Base-by-base conservation (phyloP, 2,329 filamentous ascomycete species). In the Botryosphaeria dothidea region DNA sequence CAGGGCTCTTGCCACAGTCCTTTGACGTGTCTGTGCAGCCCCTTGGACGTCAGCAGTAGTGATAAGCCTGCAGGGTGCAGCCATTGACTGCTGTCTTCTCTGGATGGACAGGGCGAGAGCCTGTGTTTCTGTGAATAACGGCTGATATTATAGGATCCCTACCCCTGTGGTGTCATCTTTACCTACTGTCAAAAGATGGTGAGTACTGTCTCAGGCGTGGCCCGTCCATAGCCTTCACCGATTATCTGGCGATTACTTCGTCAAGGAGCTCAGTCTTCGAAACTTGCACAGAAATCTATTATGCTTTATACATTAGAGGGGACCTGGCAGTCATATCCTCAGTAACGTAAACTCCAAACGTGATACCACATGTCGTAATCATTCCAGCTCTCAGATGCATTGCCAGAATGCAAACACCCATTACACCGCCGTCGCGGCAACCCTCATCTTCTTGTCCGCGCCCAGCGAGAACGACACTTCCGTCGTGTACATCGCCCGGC, bases 401-500 rank as follows among this genome's bases (percentile, higher is more conserved):
- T 46, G 54, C 54, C 54, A 57, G 52, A 57, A 58, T 58, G 54
- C 54, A 31, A 25, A 31, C 38, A 45, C 7, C n/a, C 62, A 15
- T 58, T 36, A 57, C 9, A 9, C 31, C 29, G 5, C 4, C 51
- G 1, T n/a, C 36, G n/a, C 49, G 11, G 27, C n/a, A 21, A 48
- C 62, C 61, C 29, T 54, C 34, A 63, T 31, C 23, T 52, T 46
- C 51, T n/a, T 49, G 3, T 27, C 27, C 36, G 13, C 15, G 19
- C 36, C 38, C 7, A 48, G 7, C 9, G 46, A 41, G 11, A 64
- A 49, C 38, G 27, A 49, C 19, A 65, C 57, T n/a, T 52, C 29
- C 8, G 64, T 45, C 25, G 56, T 57, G 23, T 56, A 61, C 64
- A 65, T 65, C 7, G 56, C 23, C 1, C 64, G 23, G 15, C 56